Evolutionary conservation across 805 yeast genomes (phyloP).

Genomic region (Lipomyces orientalis): DNA sequence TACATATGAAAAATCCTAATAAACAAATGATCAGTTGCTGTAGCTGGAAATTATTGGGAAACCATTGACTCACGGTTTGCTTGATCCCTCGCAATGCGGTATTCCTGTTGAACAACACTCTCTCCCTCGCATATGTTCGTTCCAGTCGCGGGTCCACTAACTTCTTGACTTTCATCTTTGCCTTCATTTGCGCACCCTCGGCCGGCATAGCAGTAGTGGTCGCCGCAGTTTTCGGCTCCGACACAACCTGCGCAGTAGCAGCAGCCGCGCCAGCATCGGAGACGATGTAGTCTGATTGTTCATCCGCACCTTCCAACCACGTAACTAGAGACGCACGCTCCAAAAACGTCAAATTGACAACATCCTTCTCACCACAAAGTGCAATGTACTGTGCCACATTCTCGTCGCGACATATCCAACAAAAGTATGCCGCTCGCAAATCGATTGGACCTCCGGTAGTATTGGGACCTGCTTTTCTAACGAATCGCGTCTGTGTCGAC

Average conservation of each 20-base stretch:
- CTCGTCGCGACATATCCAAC: constrained; percentile 77
- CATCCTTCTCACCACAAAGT: constrained; percentile 65
- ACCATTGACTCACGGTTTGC: constrained; percentile 28
- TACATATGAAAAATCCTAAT: constrained; percentile 44
- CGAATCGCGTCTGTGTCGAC: constrained; percentile 59
- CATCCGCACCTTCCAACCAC: constrained; percentile 76
- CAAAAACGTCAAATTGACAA: constrained; percentile 77
- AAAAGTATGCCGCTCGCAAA: constrained; percentile 68
- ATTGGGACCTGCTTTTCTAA: constrained; percentile 56
- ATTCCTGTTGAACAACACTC: constrained; percentile 51
- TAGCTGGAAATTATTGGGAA: not conserved
- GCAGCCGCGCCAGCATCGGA: constrained; percentile 8
- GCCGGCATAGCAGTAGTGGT: constrained; percentile 8
- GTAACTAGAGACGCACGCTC: constrained; percentile 84
- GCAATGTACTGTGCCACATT: constrained; percentile 82
- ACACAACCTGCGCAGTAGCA: constrained; percentile 4
- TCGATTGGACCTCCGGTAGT: constrained; percentile 41
- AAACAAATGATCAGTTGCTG: not conserved
- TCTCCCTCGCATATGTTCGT: constrained; percentile 54
- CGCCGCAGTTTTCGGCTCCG: constrained; percentile 5
- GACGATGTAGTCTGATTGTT: constrained; percentile 39
- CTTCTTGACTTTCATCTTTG: constrained; percentile 8
- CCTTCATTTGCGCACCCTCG: not conserved
- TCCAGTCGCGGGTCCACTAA: constrained; percentile 59
- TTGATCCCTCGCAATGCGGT: constrained; percentile 49